phyloP scores from a whole-genome alignment of 768 basidiomycete genomes.

The Hemileccinum rubropunctum region DNA sequence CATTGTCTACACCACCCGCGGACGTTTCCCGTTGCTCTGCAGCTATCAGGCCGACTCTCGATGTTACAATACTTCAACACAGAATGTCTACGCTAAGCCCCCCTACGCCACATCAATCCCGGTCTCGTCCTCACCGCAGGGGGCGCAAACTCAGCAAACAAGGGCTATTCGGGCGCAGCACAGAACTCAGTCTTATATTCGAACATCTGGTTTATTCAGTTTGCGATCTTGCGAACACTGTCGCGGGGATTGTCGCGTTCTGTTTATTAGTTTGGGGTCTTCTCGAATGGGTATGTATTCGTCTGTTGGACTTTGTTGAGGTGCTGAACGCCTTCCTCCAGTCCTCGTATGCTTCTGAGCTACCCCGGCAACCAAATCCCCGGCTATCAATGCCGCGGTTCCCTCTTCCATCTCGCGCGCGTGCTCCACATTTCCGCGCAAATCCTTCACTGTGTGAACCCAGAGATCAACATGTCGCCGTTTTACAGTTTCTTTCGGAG shows the following conservation, averaged over 20 bases:
- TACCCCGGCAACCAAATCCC: slow-evolving; percentile 1
- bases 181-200: not conserved
- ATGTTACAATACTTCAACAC: slow-evolving; percentile 10
- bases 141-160: not conserved
- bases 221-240: slow-evolving; percentile 12
- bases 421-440: slow-evolving; percentile 3
- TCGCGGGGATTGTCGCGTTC: slow-evolving; percentile 14
- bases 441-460: slow-evolving; percentile 9
- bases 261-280: slow-evolving; percentile 22
- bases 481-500: slow-evolving; percentile 26
- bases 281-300: slow-evolving; percentile 21
- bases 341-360: slow-evolving; percentile 13
- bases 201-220: slow-evolving; percentile 2
- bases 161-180: not conserved
- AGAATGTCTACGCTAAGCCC: slow-evolving; percentile 6
- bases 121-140: not conserved
- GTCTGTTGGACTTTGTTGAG: not conserved
- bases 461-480: slow-evolving; percentile 15
- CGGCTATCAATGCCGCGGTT: slow-evolving; percentile 3
- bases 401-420: slow-evolving; percentile 8
- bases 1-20: slow-evolving; percentile 9
- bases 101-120: not conserved
- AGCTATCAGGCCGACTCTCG: slow-evolving; percentile 1
- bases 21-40: slow-evolving; percentile 9
- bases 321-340: slow-evolving; percentile 11